A percentile compares a stretch with the other conserved stretches of the same genome.
phyloP scores from a whole-genome alignment of 1,284 basidiomycete genomes.

The Meira miltonrushii region DNA sequence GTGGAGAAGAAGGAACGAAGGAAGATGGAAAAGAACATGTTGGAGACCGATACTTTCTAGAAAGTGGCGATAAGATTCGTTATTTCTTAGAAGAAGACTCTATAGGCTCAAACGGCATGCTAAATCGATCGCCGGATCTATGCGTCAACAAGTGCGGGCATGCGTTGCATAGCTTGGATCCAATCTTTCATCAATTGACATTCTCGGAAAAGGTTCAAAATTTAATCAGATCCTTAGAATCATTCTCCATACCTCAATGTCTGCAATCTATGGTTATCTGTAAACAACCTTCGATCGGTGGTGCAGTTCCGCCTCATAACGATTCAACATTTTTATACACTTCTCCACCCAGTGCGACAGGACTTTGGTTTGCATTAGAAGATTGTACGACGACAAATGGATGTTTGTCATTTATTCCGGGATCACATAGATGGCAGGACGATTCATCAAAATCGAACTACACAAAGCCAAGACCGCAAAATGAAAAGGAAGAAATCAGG shows the following conservation, averaged over 20 bases:
- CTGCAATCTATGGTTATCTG: conserved; percentile 80
- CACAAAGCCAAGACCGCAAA: conserved; percentile 9
- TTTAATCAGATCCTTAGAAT: conserved; percentile 24
- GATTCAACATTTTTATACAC: conserved; percentile 69
- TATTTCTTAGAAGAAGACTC: conserved; percentile 83
- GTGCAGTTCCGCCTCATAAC: conserved; percentile 55
- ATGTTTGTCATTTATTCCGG: conserved; percentile 33
- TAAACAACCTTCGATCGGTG: conserved; percentile 51
- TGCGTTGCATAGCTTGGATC: conserved; percentile 73
- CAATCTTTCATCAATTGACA: conserved; percentile 59
- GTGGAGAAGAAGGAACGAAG: conserved; percentile 62
- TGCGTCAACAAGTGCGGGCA: conserved; percentile 43
- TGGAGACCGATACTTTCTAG: conserved; percentile 87
- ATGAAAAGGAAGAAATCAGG: conserved; percentile 6
- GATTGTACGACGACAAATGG: conserved; percentile 52
- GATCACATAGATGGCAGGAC: conserved; percentile 25
- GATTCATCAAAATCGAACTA: neutral
- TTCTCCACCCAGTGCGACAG: conserved; percentile 79
- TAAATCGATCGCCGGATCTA: conserved; percentile 18
- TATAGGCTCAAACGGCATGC: conserved; percentile 21
- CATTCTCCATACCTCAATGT: conserved; percentile 56
- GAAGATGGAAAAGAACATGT: conserved; percentile 61
- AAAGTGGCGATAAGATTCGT: conserved; percentile 70
- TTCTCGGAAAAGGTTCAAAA: conserved; percentile 23
- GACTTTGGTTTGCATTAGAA: conserved; percentile 93